Base-by-base conservation (phyloP, 306 rosid species). In the Oxytropis ochrocephala region DNA sequence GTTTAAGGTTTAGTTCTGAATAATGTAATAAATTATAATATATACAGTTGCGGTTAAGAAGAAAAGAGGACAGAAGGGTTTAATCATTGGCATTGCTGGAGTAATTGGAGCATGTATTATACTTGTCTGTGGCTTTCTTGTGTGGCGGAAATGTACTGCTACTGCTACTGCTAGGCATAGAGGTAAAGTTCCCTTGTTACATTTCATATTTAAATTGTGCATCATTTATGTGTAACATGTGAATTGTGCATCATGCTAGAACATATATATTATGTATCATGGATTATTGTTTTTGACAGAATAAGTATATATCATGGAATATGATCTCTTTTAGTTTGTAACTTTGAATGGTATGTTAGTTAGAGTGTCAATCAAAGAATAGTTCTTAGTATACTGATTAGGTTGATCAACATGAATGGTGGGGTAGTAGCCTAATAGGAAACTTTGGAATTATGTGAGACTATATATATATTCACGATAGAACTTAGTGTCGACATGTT, bases 111-210 rank as follows among this genome's bases (percentile, higher is more conserved):
- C 66, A 19, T 19, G 47, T 13, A 5, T 16, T 9, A 33, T 35
- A 0, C 60, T 59, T 4, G 8, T 35, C 0, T 4, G 43, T 56
- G 60, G 33, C 9, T 65, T 44, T 54, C 14, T 74, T 42, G 1
- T 64, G 49, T 30, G 72, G 56, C 17, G 56, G 64, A 74, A 52
- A 30, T 52, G 19, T 47, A 42, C 48, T 41, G n/a, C n/a, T n/a
- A n/a, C n/a, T n/a, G n/a, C n/a, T n/a, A n/a, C n/a, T n/a, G 16
- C 49, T 29, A 64, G 16, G 21, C 46, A 17, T 10, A 52, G 3
- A 39, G 39, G 78, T 73, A 73, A 33, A 11, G 11, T 52, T 50
- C 5, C 36, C 60, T 60, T 8, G 9, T 58, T 36, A 17, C 24
- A 30, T 44, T 46, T 7, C 48, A 13, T 30, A n/a, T 4, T 32